Conservation (phyloP, 148 eudicot genomes). For the Chenopodium formosanum region DNA sequence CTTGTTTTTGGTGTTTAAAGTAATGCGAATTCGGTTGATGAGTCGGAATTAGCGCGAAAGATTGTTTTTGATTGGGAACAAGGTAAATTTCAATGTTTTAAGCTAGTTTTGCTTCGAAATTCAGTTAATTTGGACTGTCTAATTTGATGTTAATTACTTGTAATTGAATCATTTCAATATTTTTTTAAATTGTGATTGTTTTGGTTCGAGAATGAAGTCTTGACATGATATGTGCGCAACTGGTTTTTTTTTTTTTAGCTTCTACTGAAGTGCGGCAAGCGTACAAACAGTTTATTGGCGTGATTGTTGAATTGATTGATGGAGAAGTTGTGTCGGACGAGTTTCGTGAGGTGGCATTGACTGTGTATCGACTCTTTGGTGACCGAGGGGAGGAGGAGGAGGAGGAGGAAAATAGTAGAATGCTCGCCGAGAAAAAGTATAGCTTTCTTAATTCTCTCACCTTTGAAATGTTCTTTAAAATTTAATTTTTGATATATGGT, state of each 20-base stretch:
- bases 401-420: constrained; percentile 29
- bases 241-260: constrained; percentile 39
- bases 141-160: too few relatives aligned
- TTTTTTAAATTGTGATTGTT: neutral
- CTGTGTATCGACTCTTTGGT: constrained; percentile 51
- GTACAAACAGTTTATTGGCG: constrained; percentile 71
- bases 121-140: neutral
- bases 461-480: neutral
- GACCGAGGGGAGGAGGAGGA: constrained; percentile 41
- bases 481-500: neutral
- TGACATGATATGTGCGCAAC: constrained; percentile 12
- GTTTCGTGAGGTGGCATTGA: constrained; percentile 73
- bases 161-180: too few relatives aligned
- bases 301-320: constrained; percentile 76
- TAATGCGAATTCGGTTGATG: constrained; percentile 48
- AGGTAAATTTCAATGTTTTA: constrained; percentile 38
- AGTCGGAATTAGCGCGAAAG: constrained; percentile 66
- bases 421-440: constrained; percentile 55
- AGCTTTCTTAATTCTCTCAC: neutral
- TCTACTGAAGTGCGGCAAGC: constrained; percentile 73
- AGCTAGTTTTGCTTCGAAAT: neutral
- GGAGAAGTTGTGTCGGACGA: constrained; percentile 70
- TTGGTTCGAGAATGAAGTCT: neutral
- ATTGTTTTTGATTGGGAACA: constrained; percentile 78
- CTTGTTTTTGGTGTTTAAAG: constrained; percentile 26